Base-by-base conservation (phyloP, 805 yeast species). In the Torulaspora microellipsoides region DNA sequence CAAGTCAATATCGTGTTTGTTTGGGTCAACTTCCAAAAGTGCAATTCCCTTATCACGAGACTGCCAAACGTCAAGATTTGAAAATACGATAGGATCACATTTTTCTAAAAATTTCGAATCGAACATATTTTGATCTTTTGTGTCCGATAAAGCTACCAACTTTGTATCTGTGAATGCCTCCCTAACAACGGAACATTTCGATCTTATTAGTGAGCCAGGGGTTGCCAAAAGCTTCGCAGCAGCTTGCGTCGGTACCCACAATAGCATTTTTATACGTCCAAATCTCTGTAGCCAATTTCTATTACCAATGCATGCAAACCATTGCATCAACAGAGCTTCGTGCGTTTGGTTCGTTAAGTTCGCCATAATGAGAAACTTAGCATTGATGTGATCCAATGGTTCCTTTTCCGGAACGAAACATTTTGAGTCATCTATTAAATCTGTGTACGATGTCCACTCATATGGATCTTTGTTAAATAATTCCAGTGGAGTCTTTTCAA, bases 191-290 rank as follows among this genome's bases (percentile, higher is more conserved):
- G 93, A 70, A 34, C 83, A 72, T 47, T 88, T 76, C 40, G 80
- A 72, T 47, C 96, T 71, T 42, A 70, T 68, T 10, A 55, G 52
- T 28, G 75, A 70, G 1, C 77, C 76, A 0, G 78, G 70, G 0
- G 72, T 72, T 0, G 91, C 79, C 36, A 84, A 58, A 29, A 86
- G 69, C 59, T 85, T 83, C 46, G 67, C 64, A 4, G 85, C 83
- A 4, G 85, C 78, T 0, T 68, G 40, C 6, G 81, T 77, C 3
- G 81, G 78, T 15, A 82, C 69, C 80, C 90, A 78, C 12, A 84
- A 64, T 17, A 90, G 65, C 81, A 87, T 77, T 48, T 86, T 72
- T 2, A 89, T 90, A 38, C 83, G 73, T 8, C 95, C 85, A 62
- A 74, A 84, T 52, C 71, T 69, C 49, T 80, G 82, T 8, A 86